Conservation (phyloP, 805 yeast genomes). For the Kodamaea neixiangensis region DNA sequence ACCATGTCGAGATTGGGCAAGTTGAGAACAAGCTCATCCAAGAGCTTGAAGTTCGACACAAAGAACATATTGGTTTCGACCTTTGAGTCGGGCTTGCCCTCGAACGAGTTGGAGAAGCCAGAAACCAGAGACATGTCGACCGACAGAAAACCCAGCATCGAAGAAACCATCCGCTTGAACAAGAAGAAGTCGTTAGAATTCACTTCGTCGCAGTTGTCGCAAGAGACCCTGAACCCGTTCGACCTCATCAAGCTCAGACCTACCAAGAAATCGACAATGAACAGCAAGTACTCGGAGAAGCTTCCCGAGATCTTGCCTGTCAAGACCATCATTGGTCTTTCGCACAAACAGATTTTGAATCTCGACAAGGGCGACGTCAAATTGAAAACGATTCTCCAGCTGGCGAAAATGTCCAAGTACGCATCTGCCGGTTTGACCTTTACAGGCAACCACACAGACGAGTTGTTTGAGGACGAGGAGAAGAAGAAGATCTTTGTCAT, state of each 20-base stretch:
- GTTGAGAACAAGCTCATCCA: constrained; percentile 8
- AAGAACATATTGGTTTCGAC: constrained; percentile 12
- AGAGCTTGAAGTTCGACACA: constrained; percentile 12
- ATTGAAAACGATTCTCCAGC: constrained; percentile 35
- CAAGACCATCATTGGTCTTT: constrained; percentile 40
- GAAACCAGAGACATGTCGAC: constrained; percentile 8
- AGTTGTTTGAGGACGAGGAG: constrained; percentile 24
- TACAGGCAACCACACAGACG: constrained; percentile 23
- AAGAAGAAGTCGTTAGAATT: constrained; percentile 15
- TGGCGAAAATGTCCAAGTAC: constrained; percentile 31
- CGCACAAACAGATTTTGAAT: constrained; percentile 35
- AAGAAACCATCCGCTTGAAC: constrained; percentile 16
- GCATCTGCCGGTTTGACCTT: constrained; percentile 30
- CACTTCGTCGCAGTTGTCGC: constrained; percentile 6
- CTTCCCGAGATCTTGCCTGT: constrained; percentile 35
- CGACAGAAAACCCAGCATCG: constrained; percentile 13
- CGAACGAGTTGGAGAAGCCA: constrained; percentile 9
- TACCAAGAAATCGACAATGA: constrained; percentile 22
- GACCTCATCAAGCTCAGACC: constrained; percentile 26
- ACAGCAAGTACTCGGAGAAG: constrained; percentile 26
- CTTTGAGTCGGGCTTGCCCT: constrained; percentile 6
- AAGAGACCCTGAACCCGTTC: constrained; percentile 19
- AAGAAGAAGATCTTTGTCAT: constrained; percentile 25
- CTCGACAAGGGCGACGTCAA: constrained; percentile 38
- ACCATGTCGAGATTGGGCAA: constrained; percentile 2